Base-by-base conservation (phyloP, 139 green algal species). In the Choricystis sp. region DNA sequence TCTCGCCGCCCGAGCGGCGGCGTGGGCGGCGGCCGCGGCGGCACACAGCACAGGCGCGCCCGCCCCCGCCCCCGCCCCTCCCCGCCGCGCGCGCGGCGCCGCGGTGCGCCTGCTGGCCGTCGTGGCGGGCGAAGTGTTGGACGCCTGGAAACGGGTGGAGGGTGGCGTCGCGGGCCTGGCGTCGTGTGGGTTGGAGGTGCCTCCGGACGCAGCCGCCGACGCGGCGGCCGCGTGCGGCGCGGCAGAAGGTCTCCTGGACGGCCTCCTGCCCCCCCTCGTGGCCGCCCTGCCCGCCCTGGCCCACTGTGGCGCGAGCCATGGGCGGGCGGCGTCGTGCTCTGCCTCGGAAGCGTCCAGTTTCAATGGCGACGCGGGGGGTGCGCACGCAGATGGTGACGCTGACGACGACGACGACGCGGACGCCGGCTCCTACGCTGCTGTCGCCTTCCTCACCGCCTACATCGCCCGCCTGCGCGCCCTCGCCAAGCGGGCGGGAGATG, bases 121-220 rank as follows among this genome's bases (percentile, higher is more conserved):
- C 20, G 74, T 94, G 57, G 84, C 83, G 19, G 79, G 67, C 19
- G 88, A 95, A 67, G 74, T 91, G 14, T 77, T 95, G 60, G 86
- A 94, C 31, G 66, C 27, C 56, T 92, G 61, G 73, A 94, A 94
- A 70, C 77, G 79, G 3, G 75, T 94, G 27, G 86, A 95, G 76
- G 94, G 94, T 66, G 63, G 78, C 14, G 76, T 90, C 29, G 79
- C 89, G 66, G 82, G 72, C 64, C 68, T 94, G 40, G 64, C 72
- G 2, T 82, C 83, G 0, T 72, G 86, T 31, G 87, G 87, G 1
- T 61, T 94, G 4, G 49, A 26, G 0, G 77, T 94, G 3, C 73
- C 81, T 27, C 71, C 77, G 1, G 85, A 90, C 23, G 84, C 80
- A 4, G 49, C 58, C 0, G 14, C 49, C 0, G 87, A 93, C 31